Conservation (phyloP, 1,139 yeast genomes). For the Candida sp. region DNA sequence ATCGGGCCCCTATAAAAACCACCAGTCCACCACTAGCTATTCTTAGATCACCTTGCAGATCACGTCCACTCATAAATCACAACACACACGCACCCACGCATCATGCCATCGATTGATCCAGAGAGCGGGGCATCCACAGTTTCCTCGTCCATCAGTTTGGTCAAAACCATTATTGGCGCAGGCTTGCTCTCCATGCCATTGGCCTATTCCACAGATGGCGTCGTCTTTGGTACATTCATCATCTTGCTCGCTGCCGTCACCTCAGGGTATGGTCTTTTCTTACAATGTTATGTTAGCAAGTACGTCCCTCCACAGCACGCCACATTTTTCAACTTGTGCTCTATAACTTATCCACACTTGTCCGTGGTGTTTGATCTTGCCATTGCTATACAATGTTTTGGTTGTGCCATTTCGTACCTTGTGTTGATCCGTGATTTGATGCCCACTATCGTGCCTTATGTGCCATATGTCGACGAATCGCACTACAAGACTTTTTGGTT, state of each 20-base stretch:
- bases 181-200: conserved; percentile 94
- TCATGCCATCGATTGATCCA: conserved; percentile 16
- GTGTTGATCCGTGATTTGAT: conserved; percentile 51
- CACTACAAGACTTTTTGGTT: conserved; percentile 42
- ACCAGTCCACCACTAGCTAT: too few species aligned
- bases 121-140: conserved; percentile 30
- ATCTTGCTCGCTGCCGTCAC: conserved; percentile 76
- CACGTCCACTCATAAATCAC: too few species aligned
- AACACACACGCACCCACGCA: not conserved
- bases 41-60: too few species aligned
- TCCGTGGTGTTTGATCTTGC: conserved; percentile 86
- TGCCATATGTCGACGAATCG: conserved; percentile 25
- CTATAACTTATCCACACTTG: conserved; percentile 82
- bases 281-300: conserved; percentile 77
- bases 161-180: conserved; percentile 85
- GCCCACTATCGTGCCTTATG: conserved; percentile 38
- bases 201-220: conserved; percentile 87
- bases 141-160: conserved; percentile 62
- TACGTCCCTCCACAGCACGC: conserved; percentile 77
- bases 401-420: conserved; percentile 50
- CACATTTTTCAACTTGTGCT: conserved; percentile 84
- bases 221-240: conserved; percentile 67
- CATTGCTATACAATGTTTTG: conserved; percentile 81
- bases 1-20: too few species aligned
- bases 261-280: conserved; percentile 78